Evolutionary conservation across 2,329 filamentous ascomycete genomes (phyloP), one percentile per base, ranked within the genome.

Genomic region (Coniochaeta sp.): DNA sequence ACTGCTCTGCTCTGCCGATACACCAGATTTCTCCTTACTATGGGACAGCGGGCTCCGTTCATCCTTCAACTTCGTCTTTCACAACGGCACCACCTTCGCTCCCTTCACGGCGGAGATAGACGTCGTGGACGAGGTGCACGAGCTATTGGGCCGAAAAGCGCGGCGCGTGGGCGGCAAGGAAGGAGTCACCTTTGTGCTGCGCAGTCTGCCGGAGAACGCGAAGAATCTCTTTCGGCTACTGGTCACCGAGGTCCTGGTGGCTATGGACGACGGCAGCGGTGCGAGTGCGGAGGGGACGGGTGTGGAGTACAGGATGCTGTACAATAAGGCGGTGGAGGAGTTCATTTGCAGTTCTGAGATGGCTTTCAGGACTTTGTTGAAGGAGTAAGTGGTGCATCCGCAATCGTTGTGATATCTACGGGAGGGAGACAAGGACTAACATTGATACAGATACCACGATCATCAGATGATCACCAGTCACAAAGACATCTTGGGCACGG

Each of bases 261-360:
- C 84, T 27, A 78, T 84, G 66, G 81, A 82, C 55, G 84, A 84
- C n/a, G 75, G 75, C 8, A 72, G 59, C 3, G 72, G 69, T 0
- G 70, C 65, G 2, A 71, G 69, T 16, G 74, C 74, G 14, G 82
- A 83, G 53, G 78, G 79, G 30, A 76, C 82, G 2, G 91, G 88
- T 0, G 83, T 99, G 14, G 92, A 97, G 70, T 97, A 96, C 66
- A 79, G 90, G 20, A 85, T 90, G 60, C 69, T 99, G 57, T 99
- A 97, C 64, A 91, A 95, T 65, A 96, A 96, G 72, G 91, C 94
- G 2, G 87, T 92, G 5, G 91, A 96, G 69, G 91, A 96, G 64
- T 97, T 99, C 67, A 94, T 99, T 48, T 96, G 92, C 67, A 94
- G 89, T 60, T 96, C 88, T 54, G 94, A 97, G 71, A 91, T 97